These are phyloP conservation scores for Curvularia verruculosa DNA, from an alignment of 2,329 filamentous ascomycete genomes.

Conservation along the genomic window DNA sequence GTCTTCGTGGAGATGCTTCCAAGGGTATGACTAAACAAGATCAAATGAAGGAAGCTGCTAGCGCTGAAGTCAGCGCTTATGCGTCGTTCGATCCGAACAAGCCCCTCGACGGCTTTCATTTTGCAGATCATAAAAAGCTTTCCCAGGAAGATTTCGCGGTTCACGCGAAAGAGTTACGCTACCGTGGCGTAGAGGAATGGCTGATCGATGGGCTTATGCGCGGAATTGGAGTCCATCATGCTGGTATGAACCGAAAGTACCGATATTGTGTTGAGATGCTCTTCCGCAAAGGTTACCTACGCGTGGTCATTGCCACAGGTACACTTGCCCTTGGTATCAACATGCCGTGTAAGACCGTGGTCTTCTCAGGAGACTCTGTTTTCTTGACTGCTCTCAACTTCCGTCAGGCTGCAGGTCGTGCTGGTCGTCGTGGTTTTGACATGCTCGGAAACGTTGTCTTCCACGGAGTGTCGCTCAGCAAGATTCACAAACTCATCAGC, in stretches of 20 bases:
- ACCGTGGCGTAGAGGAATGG: slow-evolving; percentile 57
- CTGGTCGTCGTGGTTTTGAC: slow-evolving; percentile 80
- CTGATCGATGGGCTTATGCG: slow-evolving; percentile 67
- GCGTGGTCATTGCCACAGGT: slow-evolving; percentile 75
- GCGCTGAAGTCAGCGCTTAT: slow-evolving; percentile 62
- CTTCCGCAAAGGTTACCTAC: slow-evolving; percentile 73
- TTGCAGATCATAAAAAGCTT: slow-evolving; percentile 68
- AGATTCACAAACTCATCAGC: slow-evolving; percentile 72
- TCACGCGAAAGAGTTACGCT: slow-evolving; percentile 59
- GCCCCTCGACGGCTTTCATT: slow-evolving; percentile 68
- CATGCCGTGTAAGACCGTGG: slow-evolving; percentile 76
- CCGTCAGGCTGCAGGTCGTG: slow-evolving; percentile 76
- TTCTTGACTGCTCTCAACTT: slow-evolving; percentile 78
- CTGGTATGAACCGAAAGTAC: slow-evolving; percentile 79
- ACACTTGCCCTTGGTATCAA: slow-evolving; percentile 78
- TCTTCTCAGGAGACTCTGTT: slow-evolving; percentile 75
- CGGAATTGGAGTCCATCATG: slow-evolving; percentile 78
- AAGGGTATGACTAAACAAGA: slow-evolving; percentile 63
- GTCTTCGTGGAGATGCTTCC: slow-evolving; percentile 53
- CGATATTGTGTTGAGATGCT: slow-evolving; percentile 75
- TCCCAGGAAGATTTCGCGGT: slow-evolving; percentile 64
- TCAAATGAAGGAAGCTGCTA: slow-evolving; percentile 62
- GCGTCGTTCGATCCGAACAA: slow-evolving; percentile 70
- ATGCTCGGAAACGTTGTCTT: slow-evolving; percentile 82
- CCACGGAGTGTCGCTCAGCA: slow-evolving; percentile 65